Evolutionary conservation across 257 asterid species (phyloP), one percentile per base, ranked within the genome.

Genomic region (Solanum lycopersicoides): DNA sequence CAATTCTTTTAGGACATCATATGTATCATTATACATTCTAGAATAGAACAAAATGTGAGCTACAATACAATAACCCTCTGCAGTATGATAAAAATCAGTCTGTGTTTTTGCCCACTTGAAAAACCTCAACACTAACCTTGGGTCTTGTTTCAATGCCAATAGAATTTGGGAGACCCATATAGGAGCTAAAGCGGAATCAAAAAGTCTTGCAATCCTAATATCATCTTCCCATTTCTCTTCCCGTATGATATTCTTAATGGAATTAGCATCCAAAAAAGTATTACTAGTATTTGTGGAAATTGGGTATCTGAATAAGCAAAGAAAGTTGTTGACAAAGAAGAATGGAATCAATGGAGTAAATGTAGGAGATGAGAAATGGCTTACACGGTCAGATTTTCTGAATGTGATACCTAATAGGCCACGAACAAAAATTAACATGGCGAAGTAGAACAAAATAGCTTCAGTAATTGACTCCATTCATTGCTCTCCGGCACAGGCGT

Each of bases 21-120:
- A 91, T 2, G 97, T 90, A 12, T 95, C 98, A 39, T 53, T 79
- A 37, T 95, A 96, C 98, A 95, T 93, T 91, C 92, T 87, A 72
- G 96, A 93, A 87, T 93, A 93, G 91, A 96, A 95, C 92, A 96
- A 92, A 89, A 96, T 95, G 86, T 95, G 98, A 80, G 97, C 95
- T 88, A 94, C 75, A 32, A 94, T 88, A 90, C 98, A 96, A 76
- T 92, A 96, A 91, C 86, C 90, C 88, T 95, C 94, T 1, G 92
- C 91, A 37, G 95, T 93, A 87, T 94, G 97, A 75, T 65, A 83
- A 92, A 93, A 93, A n/a, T 92, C 92, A 44, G 85, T 87, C 15
- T 42, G 92, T 3, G 88, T 88, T 87, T 92, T 91, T 1, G 97
- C 96, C 98, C 98, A 94, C 45, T 79, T 90, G 90, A 96, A 96